Evolutionary conservation across 441 rosid genomes (phyloP), one percentile per base, ranked within the genome.

Genomic region (Gossypium schwendimanii): DNA sequence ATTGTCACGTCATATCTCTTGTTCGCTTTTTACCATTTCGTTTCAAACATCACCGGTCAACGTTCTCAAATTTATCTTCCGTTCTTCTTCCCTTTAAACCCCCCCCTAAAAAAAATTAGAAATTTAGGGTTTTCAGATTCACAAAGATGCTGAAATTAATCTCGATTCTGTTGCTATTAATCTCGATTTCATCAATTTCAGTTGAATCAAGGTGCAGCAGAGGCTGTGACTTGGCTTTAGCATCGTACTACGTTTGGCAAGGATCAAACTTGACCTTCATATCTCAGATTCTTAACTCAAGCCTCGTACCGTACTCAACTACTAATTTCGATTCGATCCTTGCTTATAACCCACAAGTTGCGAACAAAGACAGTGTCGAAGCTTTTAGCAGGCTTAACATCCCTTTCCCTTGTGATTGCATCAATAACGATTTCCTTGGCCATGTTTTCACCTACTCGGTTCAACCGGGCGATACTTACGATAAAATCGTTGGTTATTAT

Each of bases 351-450:
- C 17, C 26, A 18, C 65, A 15, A 63, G 1, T 87, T 20, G 0
- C 76, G 0, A 83, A 58, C 85, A 72, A 81, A 70, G 84, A 87
- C 76, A 69, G 63, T 54, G 18, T 87, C 71, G 6, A 0, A 0
- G 0, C 71, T 8, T 69, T 0, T 14, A 67, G 21, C 3, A 81
- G 91, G 58, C 60, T 89, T 79, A 77, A 80, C 75, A 9, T 89
- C 69, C 94, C 94, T 14, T 89, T 87, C 80, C 80, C 84, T 3
- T 89, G 94, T 71, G 87, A 61, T 14, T 89, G 94, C 80, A 72
- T 84, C 83, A 2, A 33, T 49, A 83, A 49, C 7, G 55, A 81
- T 26, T 83, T 86, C 73, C 84, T 66, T 2, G 94, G 84, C 39
- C 87, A 83, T 72, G 72, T 47, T 33, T 89, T 89, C 78, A 53